These are phyloP conservation scores for Mayamaea pseudoterrestris DNA, from an alignment of 108 stramenopile genomes.

Conservation along the genomic window DNA sequence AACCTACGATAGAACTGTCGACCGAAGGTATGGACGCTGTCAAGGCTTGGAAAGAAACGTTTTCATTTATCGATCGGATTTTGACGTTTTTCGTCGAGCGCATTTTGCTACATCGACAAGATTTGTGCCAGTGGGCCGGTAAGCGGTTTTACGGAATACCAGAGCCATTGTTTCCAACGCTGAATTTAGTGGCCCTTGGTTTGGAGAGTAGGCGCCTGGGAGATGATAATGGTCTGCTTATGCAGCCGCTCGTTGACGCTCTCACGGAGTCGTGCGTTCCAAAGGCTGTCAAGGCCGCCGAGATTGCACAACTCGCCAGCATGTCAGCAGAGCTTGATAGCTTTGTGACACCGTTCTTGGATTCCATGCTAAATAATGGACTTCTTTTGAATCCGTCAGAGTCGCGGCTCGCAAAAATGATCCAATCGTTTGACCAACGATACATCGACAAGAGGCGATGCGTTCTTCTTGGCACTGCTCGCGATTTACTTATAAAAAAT, in stretches of 20 bases:
- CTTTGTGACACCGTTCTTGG: constrained; percentile 35
- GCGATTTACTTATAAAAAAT: constrained; percentile 44
- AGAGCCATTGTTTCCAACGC: constrained; percentile 13
- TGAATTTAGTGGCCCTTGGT: constrained; percentile 34
- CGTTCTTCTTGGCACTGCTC: constrained; percentile 38
- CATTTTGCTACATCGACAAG: constrained; percentile 26
- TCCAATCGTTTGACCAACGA: constrained; percentile 25
- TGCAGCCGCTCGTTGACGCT: constrained; percentile 28
- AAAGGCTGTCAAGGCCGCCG: constrained; percentile 13
- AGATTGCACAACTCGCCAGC: constrained; percentile 18
- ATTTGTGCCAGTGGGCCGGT: constrained; percentile 35
- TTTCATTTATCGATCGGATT: constrained; percentile 26
- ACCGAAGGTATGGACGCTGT: neutral
- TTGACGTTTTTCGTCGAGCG: constrained; percentile 38
- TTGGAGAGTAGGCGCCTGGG: constrained; percentile 27
- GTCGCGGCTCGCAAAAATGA: constrained; percentile 12
- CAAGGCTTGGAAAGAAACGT: constrained; percentile 22
- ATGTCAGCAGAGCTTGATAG: constrained; percentile 17
- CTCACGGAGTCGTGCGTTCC: constrained; percentile 46
- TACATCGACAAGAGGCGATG: constrained; percentile 57
- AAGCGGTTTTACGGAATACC: constrained; percentile 42
- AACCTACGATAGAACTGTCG: neutral
- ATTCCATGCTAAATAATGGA: constrained; percentile 18
- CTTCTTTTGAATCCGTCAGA: constrained; percentile 10
- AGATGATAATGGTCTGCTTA: constrained; percentile 30